Base-by-base conservation (phyloP, 257 asterid genomes). In the Coffea canephora region DNA sequence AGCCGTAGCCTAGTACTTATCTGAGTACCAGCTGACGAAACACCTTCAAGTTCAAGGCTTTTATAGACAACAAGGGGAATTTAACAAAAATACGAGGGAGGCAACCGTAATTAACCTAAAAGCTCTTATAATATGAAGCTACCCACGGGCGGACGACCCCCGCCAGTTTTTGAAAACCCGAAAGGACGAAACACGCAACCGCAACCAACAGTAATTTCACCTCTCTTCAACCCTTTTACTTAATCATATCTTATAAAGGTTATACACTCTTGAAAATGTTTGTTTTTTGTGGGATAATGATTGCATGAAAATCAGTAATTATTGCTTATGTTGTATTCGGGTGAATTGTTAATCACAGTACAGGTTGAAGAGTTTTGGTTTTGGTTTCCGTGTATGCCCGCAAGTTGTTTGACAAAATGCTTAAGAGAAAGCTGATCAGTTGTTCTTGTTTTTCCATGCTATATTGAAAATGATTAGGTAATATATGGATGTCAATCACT, bases 401-500 rank as follows among this genome's bases (percentile, higher is more conserved):
- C 48, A 36, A 75, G 55, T 19, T 77, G 64, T 65, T 77, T 18
- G 80, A 77, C 49, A 12, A 50, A 77, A 25, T 77, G 80, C 8
- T 49, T 21, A 15, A 27, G 19, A 27, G 73, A 67, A 65, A 46
- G 1, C 39, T 6, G 54, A 27, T 27, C 66, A 8, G 25, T 49
- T 11, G 3, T 13, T n/a, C 6, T 5, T 10, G 48, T 18, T 18
- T 39, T 69, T 69, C 21, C 23, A 9, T 14, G 0, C 0, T 76
- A 25, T 45, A 11, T 27, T 27, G 59, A 64, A n/a, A 31, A 9
- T 18, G 5, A 46, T 77, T 67, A 67, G 80, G 71, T 34, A 48
- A 13, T 50, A 68, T 3, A 95, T 96, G 99, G 98, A 96, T 10
- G 87, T 89, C 48, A 97, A 91, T 70, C 79, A 88, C 72, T 86